These are phyloP conservation scores for Castanopsis chinensis DNA, from an alignment of 306 rosid genomes.

Conservation along the genomic window DNA sequence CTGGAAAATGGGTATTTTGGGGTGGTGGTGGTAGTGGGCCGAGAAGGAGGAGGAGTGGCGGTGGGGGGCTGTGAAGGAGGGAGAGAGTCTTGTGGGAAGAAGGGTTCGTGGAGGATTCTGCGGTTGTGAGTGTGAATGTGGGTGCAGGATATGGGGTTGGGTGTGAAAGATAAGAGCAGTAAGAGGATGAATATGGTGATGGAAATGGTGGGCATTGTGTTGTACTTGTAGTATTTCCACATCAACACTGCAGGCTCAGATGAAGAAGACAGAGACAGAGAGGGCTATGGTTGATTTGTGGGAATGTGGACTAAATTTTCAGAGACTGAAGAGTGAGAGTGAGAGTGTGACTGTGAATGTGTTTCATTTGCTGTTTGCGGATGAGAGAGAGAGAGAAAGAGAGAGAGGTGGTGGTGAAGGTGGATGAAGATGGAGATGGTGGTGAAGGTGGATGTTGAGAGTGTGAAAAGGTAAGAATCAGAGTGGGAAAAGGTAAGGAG, in stretches of 20 bases:
- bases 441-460: no score
- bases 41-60: conserved; percentile 28
- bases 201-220: conserved; percentile 45
- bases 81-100: conserved; percentile 26
- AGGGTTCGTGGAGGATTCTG: conserved; percentile 73
- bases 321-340: no score
- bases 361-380: not conserved
- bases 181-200: conserved; percentile 17
- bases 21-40: conserved; percentile 16
- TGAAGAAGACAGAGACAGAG: not conserved
- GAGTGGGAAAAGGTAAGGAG: conserved; percentile 23
- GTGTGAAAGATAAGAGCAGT: not conserved
- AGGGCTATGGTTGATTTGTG: no score
- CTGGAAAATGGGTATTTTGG: conserved; percentile 67
- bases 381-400: not conserved
- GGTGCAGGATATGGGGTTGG: conserved; percentile 3
- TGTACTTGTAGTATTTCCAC: no score
- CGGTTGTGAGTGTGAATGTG: conserved; percentile 19
- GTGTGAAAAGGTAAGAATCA: conserved; percentile 15
- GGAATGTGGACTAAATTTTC: no score
- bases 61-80: conserved; percentile 51
- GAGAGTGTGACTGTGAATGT: no score
- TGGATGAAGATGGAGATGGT: no score
- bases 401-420: no score
- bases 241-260: no score